Percentiles rank a stretch among this genome's conserved stretches.
Evolutionary conservation across 352 stramenopile genomes (phyloP).

Genomic region (Pelagophyceae sp.): DNA sequence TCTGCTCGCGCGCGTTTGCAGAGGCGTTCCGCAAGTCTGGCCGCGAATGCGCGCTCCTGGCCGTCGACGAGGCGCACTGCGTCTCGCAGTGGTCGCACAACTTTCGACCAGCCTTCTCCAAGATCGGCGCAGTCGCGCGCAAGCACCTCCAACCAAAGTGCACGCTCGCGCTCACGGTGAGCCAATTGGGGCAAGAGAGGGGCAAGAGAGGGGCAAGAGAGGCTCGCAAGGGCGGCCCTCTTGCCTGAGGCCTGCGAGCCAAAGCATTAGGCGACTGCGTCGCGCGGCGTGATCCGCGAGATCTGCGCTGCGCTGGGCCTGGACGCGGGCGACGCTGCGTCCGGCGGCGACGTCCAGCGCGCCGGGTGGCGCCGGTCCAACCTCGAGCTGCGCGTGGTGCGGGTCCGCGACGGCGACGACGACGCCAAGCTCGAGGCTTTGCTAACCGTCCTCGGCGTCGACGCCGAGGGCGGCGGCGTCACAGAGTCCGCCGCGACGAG

Average conservation of each 20-base stretch:
- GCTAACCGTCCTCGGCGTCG: conserved; percentile 29
- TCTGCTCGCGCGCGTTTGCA: conserved; percentile 66
- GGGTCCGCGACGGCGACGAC: conserved; percentile 29
- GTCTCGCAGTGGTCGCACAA: conserved; percentile 88
- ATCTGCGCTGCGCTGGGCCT: conserved; percentile 51
- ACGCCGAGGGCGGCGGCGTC: conserved; percentile 32
- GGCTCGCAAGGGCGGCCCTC: too few species aligned
- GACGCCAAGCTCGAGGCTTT: conserved; percentile 45
- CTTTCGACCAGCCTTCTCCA: conserved; percentile 68
- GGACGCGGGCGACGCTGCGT: conserved; percentile 17
- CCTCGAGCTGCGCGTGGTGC: conserved; percentile 31
- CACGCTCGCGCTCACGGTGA: conserved; percentile 76
- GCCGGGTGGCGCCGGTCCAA: conserved; percentile 43
- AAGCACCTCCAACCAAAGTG: not conserved
- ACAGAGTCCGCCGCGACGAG: not conserved
- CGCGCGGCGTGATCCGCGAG: conserved; percentile 53
- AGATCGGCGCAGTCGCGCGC: conserved; percentile 27
- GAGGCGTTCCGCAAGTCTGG: conserved; percentile 34
- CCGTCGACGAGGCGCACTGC: conserved; percentile 87
- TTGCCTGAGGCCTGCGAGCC: too few species aligned
- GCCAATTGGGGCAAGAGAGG: too few species aligned
- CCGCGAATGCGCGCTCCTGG: conserved; percentile 53
- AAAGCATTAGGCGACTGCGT: conserved; percentile 85
- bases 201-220: too few species aligned
- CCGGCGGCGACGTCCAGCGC: conserved; percentile 51